Base-by-base conservation (phyloP, 768 basidiomycete species). In the Daedalea quercina region DNA sequence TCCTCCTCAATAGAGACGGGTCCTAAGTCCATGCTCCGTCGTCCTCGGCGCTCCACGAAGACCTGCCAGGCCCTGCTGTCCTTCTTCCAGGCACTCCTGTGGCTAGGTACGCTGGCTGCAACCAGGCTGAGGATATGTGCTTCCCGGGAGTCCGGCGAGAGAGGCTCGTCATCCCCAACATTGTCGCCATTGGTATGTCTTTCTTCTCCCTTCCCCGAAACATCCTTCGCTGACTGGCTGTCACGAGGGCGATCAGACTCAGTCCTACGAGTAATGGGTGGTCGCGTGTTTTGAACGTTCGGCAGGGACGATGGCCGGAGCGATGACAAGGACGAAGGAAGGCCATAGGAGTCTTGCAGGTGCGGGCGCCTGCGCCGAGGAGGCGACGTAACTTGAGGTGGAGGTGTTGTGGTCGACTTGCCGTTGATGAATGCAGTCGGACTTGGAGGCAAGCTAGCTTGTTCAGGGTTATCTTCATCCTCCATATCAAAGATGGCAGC, bases 401-500 rank as follows among this genome's bases (percentile, higher is more conserved):
- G 22, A 1, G 44, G 40, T 25, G 33, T 43, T 3, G 50, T 33
- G 26, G 53, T 17, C 42, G 52, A 9, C 46, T 54, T 50, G 41
- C 33, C 31, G 23, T 49, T 49, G 11, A 24, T 22, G 26, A 49
- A 23, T 3, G 15, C 19, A 40, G 55, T 31, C 19, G 23, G 40
- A 47, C 53, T 49, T 19, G 49, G 37, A n/a, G 50, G 28, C 11
- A 60, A 59, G 11, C 70, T 69, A 12, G 48, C 49, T 17, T 60
- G 67, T 22, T 66, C 55, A 23, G 67, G 46, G 60, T 37, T 61
- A 69, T 58, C 66, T 66, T 77, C 79, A 42, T 81, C 80, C 47
- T 90, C 88, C 57, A 89, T 69, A 49, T 80, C 78, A 56, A 90
- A 90, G 35, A 90, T 78, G 70, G 82, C 73, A 50, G 81, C 86